Conservation (phyloP, 176 grass and related monocot genomes). For the Canna indica region DNA sequence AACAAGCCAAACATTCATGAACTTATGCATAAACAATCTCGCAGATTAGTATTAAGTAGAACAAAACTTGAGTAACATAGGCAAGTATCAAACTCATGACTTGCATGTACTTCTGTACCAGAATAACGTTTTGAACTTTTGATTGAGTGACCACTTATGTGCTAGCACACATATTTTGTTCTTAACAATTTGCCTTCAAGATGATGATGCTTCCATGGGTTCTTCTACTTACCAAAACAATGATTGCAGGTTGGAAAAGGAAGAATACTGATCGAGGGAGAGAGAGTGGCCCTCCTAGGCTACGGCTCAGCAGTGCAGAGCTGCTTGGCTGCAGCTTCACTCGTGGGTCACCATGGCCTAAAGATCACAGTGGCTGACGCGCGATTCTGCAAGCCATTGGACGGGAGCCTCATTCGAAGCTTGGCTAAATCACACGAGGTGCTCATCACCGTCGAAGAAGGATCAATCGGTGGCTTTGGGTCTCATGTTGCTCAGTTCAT, state of each 20-base stretch:
- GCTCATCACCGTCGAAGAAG: conserved; percentile 95
- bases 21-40: too few relatives aligned
- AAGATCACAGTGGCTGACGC: conserved; percentile 83
- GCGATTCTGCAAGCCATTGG: conserved; percentile 94
- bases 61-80: too few relatives aligned
- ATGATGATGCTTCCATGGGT: too few relatives aligned
- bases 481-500: conserved; percentile 96
- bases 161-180: too few relatives aligned
- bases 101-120: too few relatives aligned
- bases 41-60: too few relatives aligned
- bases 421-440: conserved; percentile 79
- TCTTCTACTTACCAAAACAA: background rate
- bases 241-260: conserved; percentile 69
- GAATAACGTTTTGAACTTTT: too few relatives aligned
- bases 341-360: conserved; percentile 55
- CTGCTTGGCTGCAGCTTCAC: conserved; percentile 56
- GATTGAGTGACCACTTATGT: too few relatives aligned
- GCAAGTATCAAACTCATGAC: too few relatives aligned
- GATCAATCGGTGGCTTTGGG: conserved; percentile 87
- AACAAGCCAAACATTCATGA: too few relatives aligned
- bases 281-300: conserved; percentile 90
- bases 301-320: conserved; percentile 84
- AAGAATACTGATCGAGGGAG: conserved; percentile 64
- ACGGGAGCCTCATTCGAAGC: conserved; percentile 69
- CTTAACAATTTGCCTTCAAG: too few relatives aligned